A percentile compares a stretch with the other conserved stretches of the same genome.
These are phyloP conservation scores for Wickerhamomyces canadensis DNA, from an alignment of 805 yeast species.

Conservation along the genomic window DNA sequence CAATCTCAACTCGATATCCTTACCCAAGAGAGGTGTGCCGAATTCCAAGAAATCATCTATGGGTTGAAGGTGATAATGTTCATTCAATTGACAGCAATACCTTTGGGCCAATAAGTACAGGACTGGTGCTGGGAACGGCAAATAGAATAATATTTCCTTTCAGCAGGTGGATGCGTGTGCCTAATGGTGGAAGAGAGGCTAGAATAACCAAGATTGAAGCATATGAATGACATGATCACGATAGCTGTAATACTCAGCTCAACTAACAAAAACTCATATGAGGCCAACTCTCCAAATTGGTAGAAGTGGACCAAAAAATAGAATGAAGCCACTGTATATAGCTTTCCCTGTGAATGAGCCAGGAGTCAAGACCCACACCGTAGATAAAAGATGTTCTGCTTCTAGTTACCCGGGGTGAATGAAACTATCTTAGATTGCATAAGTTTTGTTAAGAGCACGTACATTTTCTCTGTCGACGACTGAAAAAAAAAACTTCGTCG, in stretches of 20 bases:
- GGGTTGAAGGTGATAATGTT: constrained; percentile 93
- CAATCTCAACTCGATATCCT: constrained; percentile 52
- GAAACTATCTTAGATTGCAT: no score
- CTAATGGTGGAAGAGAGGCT: constrained; percentile 49
- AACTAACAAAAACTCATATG: no score
- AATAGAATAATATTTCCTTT: constrained; percentile 67
- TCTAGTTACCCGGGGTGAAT: no score
- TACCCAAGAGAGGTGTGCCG: constrained; percentile 59
- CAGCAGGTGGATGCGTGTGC: constrained; percentile 44
- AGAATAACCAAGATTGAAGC: constrained; percentile 19
- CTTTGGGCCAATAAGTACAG: constrained; percentile 85
- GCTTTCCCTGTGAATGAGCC: no score
- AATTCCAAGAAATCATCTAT: constrained; percentile 75
- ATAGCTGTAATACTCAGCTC: no score
- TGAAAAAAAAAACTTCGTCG: no score
- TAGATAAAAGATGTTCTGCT: no score
- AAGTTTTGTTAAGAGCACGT: no score
- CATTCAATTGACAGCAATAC: constrained; percentile 82
- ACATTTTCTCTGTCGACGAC: neutral
- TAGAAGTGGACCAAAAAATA: no score
- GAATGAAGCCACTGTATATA: no score
- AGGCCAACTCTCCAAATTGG: no score
- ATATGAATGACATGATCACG: constrained; percentile 1
- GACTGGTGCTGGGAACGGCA: constrained; percentile 75
- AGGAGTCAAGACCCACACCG: no score